A percentile compares a stretch with the other conserved stretches of the same genome.
Evolutionary conservation across 495 filamentous ascomycete species (phyloP).

Genomic region (Penicillium nucicola): DNA sequence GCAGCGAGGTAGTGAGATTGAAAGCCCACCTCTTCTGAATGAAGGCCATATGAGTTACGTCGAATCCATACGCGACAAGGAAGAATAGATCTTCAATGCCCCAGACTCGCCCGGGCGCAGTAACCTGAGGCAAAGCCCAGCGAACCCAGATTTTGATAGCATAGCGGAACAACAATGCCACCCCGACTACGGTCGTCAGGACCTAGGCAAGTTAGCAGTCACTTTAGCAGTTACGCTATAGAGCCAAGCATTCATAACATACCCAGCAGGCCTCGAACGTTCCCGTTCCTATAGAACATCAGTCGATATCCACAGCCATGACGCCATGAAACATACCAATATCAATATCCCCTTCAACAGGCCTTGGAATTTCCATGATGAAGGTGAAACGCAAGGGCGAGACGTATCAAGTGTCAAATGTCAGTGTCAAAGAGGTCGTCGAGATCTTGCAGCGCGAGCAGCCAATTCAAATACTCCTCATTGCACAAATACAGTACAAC

Average conservation of each 20-base stretch:
- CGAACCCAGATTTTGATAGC: conserved; percentile 33
- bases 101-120: conserved; percentile 31
- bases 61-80: conserved; percentile 26
- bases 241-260: conserved; percentile 1
- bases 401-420: neutral
- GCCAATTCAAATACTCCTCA: conserved; percentile 13
- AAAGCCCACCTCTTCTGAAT: conserved; percentile 29
- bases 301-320: neutral
- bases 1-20: neutral
- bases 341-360: conserved; percentile 28
- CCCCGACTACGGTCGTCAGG: conserved; percentile 27
- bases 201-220: conserved; percentile 16
- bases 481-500: neutral
- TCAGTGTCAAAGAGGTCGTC: neutral
- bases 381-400: conserved; percentile 2
- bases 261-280: conserved; percentile 32
- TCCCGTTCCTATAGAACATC: conserved; percentile 17
- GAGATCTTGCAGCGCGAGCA: neutral
- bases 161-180: conserved; percentile 31
- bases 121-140: conserved; percentile 33
- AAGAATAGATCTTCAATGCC: conserved; percentile 35
- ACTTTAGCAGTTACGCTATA: neutral
- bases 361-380: conserved; percentile 28
- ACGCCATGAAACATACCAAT: conserved; percentile 19
- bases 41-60: conserved; percentile 30